Percentiles rank a stretch among this genome's conserved stretches.
Evolutionary conservation across 768 basidiomycete species (phyloP).

Genomic region (Crucibulum laeve): DNA sequence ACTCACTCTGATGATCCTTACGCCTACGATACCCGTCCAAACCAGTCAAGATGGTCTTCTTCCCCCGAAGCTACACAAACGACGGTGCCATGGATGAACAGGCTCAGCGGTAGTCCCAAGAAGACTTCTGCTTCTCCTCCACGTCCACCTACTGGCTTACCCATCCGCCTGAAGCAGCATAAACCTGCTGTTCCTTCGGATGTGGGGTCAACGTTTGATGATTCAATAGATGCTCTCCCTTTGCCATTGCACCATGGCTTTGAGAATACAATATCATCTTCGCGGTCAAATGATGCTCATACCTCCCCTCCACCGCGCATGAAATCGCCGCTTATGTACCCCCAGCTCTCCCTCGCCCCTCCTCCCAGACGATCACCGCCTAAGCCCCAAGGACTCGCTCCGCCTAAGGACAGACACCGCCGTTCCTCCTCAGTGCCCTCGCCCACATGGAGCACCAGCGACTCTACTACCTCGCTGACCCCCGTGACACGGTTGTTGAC

Average conservation of each 20-base stretch:
- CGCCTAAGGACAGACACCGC: background rate
- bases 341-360: slow-evolving; percentile 11
- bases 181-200: slow-evolving; percentile 32
- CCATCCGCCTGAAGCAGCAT: slow-evolving; percentile 24
- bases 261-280: slow-evolving; percentile 10
- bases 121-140: slow-evolving; percentile 12
- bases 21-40: slow-evolving; percentile 1
- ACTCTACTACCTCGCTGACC: slow-evolving; percentile 16
- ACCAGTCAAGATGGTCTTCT: slow-evolving; percentile 30
- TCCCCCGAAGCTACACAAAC: slow-evolving; percentile 26
- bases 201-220: slow-evolving; percentile 21
- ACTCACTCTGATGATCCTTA: background rate
- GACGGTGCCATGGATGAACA: slow-evolving; percentile 25
- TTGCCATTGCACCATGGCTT: slow-evolving; percentile 27
- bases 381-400: slow-evolving; percentile 1
- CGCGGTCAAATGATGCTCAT: slow-evolving; percentile 15
- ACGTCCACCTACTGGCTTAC: slow-evolving; percentile 17
- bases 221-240: slow-evolving; percentile 16
- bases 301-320: slow-evolving; percentile 15
- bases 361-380: slow-evolving; percentile 17
- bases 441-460: slow-evolving; percentile 6
- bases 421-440: slow-evolving; percentile 14
- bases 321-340: slow-evolving; percentile 4
- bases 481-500: slow-evolving; percentile 44
- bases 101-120: slow-evolving; percentile 22